Conservation (phyloP, 2,329 filamentous ascomycete species). For the Alternaria arborescens region DNA sequence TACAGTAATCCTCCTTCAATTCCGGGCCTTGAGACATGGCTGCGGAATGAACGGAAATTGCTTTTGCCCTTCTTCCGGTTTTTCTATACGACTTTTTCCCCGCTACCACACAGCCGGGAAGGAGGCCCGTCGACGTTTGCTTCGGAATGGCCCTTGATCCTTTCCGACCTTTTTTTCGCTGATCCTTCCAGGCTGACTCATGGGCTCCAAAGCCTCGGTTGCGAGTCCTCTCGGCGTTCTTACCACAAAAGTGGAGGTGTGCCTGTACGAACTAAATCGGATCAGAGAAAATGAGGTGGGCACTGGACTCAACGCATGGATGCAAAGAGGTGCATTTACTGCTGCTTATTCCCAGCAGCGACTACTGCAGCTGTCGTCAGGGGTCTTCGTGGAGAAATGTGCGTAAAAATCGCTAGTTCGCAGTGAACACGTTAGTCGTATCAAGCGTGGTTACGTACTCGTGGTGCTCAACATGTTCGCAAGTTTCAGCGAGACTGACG, state of each 20-base stretch:
- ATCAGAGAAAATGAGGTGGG: slow-evolving; percentile 1
- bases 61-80: slow-evolving; percentile 12
- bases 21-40: slow-evolving; percentile 14
- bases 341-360: slow-evolving; percentile 16
- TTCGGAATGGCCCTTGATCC: slow-evolving; percentile 22
- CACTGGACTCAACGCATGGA: slow-evolving; percentile 5
- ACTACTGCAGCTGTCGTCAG: slow-evolving; percentile 9
- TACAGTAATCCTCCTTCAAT: slow-evolving; percentile 10
- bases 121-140: slow-evolving; percentile 32
- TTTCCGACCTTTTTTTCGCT: slow-evolving; percentile 23
- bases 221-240: slow-evolving; percentile 13
- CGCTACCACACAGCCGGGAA: slow-evolving; percentile 36
- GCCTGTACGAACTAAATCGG: slow-evolving; percentile 12
- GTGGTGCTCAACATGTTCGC: slow-evolving; percentile 10
- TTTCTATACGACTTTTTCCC: slow-evolving; percentile 12
- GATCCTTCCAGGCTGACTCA: slow-evolving; percentile 19
- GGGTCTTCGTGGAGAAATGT: slow-evolving; percentile 16
- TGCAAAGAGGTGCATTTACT: slow-evolving; percentile 5
- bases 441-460: slow-evolving; percentile 5
- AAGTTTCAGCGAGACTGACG: not conserved
- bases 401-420: slow-evolving; percentile 19
- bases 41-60: slow-evolving; percentile 18
- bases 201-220: slow-evolving; percentile 10
- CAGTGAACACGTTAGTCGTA: slow-evolving; percentile 16
- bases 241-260: slow-evolving; percentile 22